phyloP scores from a whole-genome alignment of 1,284 basidiomycete species.

The Quambalaria eucalypti region DNA sequence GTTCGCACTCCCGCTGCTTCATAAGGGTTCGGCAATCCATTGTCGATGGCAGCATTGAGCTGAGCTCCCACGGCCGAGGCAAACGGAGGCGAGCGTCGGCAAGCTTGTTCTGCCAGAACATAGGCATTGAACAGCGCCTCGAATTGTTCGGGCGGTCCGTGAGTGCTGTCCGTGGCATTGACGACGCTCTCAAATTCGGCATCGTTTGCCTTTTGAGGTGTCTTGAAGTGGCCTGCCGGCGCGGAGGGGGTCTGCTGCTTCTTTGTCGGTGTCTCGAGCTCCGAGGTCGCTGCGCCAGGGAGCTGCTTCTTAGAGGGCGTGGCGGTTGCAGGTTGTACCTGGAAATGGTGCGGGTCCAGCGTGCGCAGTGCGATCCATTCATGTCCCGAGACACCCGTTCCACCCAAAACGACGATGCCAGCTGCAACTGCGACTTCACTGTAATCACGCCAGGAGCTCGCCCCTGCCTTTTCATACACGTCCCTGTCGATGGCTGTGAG shows the following conservation, averaged over 20 bases:
- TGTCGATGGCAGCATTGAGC: neutral
- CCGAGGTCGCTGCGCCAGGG: neutral
- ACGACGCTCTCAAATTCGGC: neutral
- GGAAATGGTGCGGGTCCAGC: neutral
- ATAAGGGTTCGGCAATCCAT: neutral
- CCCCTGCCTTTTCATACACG: slow-evolving; percentile 28
- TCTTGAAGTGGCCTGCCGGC: neutral
- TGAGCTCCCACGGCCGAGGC: neutral
- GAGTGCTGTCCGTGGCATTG: neutral
- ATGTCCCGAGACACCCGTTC: slow-evolving; percentile 14
- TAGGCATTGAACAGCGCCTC: neutral
- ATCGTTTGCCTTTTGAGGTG: neutral
- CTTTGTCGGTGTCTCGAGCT: neutral
- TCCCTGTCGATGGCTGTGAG: slow-evolving; percentile 15
- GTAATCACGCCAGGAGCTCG: slow-evolving; percentile 30
- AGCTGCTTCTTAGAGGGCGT: neutral
- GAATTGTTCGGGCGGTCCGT: neutral
- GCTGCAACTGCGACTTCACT: slow-evolving; percentile 31
- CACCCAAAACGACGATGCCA: slow-evolving; percentile 27
- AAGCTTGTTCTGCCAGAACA: neutral
- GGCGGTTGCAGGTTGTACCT: neutral
- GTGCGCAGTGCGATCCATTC: slow-evolving; percentile 31
- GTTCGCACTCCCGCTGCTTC: neutral
- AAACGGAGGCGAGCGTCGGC: neutral
- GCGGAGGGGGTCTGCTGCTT: neutral